Evolutionary conservation across 1,284 basidiomycete species (phyloP).

Genomic region (Bondarzewia mesenterica): DNA sequence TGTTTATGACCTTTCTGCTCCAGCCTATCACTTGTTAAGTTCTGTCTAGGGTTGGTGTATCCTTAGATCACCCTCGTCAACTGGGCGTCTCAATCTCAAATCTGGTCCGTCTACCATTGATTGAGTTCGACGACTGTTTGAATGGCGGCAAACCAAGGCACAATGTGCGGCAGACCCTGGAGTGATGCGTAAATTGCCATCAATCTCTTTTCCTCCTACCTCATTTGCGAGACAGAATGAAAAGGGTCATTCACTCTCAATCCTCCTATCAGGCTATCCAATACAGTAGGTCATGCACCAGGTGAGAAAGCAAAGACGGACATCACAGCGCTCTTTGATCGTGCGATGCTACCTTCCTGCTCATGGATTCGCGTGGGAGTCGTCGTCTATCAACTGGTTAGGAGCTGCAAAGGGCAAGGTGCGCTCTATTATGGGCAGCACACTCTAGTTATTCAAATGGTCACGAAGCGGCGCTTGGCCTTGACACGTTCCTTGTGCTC

Average conservation of each 20-base stretch:
- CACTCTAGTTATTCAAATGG: constrained; percentile 44
- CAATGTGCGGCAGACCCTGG: constrained; percentile 90
- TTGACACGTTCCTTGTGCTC: constrained; percentile 86
- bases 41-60: constrained; percentile 83
- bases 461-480: constrained; percentile 95
- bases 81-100: constrained; percentile 93
- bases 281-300: constrained; percentile 49
- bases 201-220: not conserved
- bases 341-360: constrained; percentile 87
- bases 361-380: constrained; percentile 98
- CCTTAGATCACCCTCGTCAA: constrained; percentile 90
- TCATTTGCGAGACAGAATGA: constrained; percentile 51
- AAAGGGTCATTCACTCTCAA: constrained; percentile 64
- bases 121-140: constrained; percentile 93
- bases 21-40: not conserved
- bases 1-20: constrained; percentile 12
- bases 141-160: constrained; percentile 90
- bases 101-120: constrained; percentile 93
- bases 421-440: constrained; percentile 8
- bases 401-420: constrained; percentile 82
- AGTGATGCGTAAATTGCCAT: constrained; percentile 49
- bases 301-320: constrained; percentile 56
- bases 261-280: constrained; percentile 98
- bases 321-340: constrained; percentile 64
- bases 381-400: constrained; percentile 89